Conservation (phyloP, 169 alveolate species). For the Prorocentrum cordatum region DNA sequence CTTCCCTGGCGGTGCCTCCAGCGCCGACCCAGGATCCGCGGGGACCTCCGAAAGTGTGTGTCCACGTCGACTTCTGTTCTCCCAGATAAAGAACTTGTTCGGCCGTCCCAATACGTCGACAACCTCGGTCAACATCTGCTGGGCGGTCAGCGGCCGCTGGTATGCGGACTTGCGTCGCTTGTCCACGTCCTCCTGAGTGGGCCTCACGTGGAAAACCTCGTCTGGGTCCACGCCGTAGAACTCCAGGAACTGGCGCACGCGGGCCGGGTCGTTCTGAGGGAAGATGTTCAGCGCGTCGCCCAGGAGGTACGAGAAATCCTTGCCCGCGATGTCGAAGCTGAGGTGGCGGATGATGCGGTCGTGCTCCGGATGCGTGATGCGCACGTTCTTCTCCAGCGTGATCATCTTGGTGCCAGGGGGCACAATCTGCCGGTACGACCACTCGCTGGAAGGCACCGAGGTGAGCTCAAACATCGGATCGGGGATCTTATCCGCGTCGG, state of each 20-base stretch:
- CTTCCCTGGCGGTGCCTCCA: too few relatives aligned
- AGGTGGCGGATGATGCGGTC: constrained; percentile 71
- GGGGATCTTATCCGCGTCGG: constrained; percentile 25
- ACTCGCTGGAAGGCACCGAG: constrained; percentile 30
- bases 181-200: not conserved
- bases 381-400: constrained; percentile 27
- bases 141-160: constrained; percentile 56
- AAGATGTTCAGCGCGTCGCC: constrained; percentile 71
- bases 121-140: constrained; percentile 70
- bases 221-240: not conserved
- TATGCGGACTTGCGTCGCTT: not conserved
- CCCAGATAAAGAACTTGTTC: constrained; percentile 41
- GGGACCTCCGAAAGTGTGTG: too few relatives aligned
- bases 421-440: constrained; percentile 48
- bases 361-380: constrained; percentile 67
- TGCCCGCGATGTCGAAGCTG: constrained; percentile 30
- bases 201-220: not conserved
- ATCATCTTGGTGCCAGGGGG: constrained; percentile 69
- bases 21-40: too few relatives aligned
- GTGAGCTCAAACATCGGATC: constrained; percentile 2
- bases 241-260: not conserved
- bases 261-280: constrained; percentile 52
- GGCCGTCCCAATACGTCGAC: constrained; percentile 72
- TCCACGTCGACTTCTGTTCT: too few relatives aligned
- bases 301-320: constrained; percentile 6